Percentiles rank a stretch among this genome's conserved stretches.
Evolutionary conservation across 2,329 filamentous ascomycete species (phyloP).

Genomic region (Berkeleyomyces rouxiae): DNA sequence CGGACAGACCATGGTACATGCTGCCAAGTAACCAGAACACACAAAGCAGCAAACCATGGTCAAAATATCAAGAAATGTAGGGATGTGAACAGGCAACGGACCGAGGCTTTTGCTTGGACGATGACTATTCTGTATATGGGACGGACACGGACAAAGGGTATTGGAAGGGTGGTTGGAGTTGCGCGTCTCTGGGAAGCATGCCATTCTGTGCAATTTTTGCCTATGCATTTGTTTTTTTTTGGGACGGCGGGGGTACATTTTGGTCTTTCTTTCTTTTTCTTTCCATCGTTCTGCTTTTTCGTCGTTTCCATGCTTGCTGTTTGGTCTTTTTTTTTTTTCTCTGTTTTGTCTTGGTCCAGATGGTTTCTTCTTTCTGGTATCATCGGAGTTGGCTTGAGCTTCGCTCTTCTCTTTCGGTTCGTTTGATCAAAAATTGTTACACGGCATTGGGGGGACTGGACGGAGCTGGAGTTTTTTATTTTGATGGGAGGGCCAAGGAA

Average conservation of each 20-base stretch:
- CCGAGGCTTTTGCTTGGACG: conserved; percentile 3
- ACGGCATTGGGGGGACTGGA: conserved; percentile 9
- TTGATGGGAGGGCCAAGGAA: conserved; percentile 7
- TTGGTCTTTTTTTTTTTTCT: conserved; percentile 14
- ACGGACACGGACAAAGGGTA: conserved; percentile 9
- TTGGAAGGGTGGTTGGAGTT: conserved; percentile 7
- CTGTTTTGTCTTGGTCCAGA: conserved; percentile 14
- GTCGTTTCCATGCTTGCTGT: conserved; percentile 13
- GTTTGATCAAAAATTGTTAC: conserved; percentile 6
- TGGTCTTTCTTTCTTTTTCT: neutral
- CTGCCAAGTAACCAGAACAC: neutral
- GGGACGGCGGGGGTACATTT: neutral
- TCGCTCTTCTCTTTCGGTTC: conserved; percentile 10
- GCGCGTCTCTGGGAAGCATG: conserved; percentile 11
- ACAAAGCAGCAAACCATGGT: neutral
- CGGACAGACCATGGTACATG: neutral
- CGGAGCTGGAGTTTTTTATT: conserved; percentile 11
- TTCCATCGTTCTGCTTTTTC: conserved; percentile 13
- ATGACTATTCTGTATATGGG: conserved; percentile 10
- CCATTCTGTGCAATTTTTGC: conserved; percentile 9
- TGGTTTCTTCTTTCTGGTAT: conserved; percentile 14
- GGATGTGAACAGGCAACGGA: neutral
- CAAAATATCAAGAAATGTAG: neutral
- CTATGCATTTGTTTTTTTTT: conserved; percentile 8
- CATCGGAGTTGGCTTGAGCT: conserved; percentile 9